phyloP scores from a whole-genome alignment of 495 filamentous ascomycete species.

The Stereocaulon alpinum region DNA sequence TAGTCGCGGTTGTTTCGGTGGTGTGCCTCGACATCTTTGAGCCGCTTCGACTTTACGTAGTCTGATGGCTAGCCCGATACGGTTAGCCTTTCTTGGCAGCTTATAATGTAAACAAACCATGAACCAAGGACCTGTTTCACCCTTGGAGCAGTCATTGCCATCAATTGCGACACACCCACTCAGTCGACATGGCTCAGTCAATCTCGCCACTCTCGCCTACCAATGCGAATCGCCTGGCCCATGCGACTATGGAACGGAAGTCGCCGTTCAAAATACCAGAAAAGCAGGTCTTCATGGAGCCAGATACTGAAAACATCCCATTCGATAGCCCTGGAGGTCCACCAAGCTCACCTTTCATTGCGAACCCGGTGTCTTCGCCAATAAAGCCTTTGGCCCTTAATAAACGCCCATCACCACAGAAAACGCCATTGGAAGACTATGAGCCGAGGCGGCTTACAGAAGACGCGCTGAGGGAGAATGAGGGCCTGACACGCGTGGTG shows the following conservation, averaged over 20 bases:
- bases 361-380: constrained; percentile 16
- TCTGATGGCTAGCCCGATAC: background rate
- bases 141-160: background rate
- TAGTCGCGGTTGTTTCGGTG: no score
- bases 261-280: constrained; percentile 2
- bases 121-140: background rate
- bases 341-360: constrained; percentile 29
- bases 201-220: constrained; percentile 37
- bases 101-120: background rate
- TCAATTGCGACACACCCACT: background rate
- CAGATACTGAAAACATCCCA: constrained; percentile 18
- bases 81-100: background rate
- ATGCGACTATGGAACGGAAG: constrained; percentile 6
- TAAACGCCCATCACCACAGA: constrained; percentile 15
- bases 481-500: constrained; percentile 25
- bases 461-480: constrained; percentile 29
- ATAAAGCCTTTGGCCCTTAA: constrained; percentile 5
- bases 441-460: constrained; percentile 16
- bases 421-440: constrained; percentile 1
- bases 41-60: no score
- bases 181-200: constrained; percentile 33
- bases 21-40: no score
- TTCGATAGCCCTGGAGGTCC: constrained; percentile 15
- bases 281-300: background rate
- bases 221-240: constrained; percentile 30